A percentile compares a stretch with the other conserved stretches of the same genome.
These are phyloP conservation scores for Lactarius sanguifluus DNA, from an alignment of 768 basidiomycete genomes.

Conservation along the genomic window DNA sequence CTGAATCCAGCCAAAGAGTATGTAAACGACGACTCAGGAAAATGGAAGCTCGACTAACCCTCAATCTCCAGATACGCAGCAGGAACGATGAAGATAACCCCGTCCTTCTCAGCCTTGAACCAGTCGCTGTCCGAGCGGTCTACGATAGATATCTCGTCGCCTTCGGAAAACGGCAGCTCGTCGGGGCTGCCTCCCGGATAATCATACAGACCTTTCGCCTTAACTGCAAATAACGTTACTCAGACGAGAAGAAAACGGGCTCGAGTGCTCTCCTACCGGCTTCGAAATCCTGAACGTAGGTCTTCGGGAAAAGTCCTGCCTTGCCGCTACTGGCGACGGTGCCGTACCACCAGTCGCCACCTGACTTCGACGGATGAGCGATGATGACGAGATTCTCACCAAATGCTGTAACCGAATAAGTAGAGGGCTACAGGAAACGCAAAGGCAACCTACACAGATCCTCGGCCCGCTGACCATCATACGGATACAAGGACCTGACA, in stretches of 20 bases:
- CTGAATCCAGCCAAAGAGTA: constrained; percentile 54
- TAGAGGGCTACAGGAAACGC: constrained; percentile 16
- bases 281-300: constrained; percentile 75
- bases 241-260: constrained; percentile 18
- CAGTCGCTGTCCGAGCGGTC: constrained; percentile 85
- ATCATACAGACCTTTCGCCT: constrained; percentile 77
- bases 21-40: constrained; percentile 63
- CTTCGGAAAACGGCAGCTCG: constrained; percentile 84
- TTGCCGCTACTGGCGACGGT: constrained; percentile 60
- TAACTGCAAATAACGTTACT: constrained; percentile 40
- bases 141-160: constrained; percentile 73
- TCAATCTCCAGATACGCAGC: constrained; percentile 85
- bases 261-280: constrained; percentile 49
- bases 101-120: constrained; percentile 94
- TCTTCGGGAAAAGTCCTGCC: constrained; percentile 87
- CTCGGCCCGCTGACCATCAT: constrained; percentile 81
- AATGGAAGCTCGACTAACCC: constrained; percentile 76
- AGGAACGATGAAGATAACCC: constrained; percentile 86
- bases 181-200: constrained; percentile 72
- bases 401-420: constrained; percentile 54
- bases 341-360: constrained; percentile 94
- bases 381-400: constrained; percentile 71
- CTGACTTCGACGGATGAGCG: constrained; percentile 84
- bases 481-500: constrained; percentile 80
- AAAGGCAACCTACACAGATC: constrained; percentile 68